These are phyloP conservation scores for Sonneratia caseolaris DNA, from an alignment of 345 rosid species.

Conservation along the genomic window DNA sequence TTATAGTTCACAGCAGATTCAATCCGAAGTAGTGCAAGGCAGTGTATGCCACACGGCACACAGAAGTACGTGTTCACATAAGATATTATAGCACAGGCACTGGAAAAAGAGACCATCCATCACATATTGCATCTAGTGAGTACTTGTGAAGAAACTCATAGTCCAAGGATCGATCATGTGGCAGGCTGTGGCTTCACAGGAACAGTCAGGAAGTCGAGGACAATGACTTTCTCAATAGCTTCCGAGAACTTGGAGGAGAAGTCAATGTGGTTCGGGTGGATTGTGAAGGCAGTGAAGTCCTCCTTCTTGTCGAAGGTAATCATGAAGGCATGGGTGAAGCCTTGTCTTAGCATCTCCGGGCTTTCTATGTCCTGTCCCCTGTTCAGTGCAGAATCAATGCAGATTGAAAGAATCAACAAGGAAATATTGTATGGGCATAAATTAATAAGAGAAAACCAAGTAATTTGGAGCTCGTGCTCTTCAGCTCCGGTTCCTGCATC, in stretches of 20 bases:
- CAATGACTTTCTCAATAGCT: slow-evolving; percentile 63
- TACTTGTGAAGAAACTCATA: too few relatives aligned
- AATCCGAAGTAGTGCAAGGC: neutral
- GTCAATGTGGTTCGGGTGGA: slow-evolving; percentile 64
- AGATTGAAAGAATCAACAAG: neutral
- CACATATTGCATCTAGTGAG: neutral
- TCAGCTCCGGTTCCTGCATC: neutral
- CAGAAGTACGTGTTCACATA: neutral
- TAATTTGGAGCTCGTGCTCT: neutral
- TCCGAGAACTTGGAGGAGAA: slow-evolving; percentile 68
- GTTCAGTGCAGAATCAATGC: neutral
- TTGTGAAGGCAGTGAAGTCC: slow-evolving; percentile 49
- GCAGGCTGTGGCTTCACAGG: slow-evolving; percentile 26
- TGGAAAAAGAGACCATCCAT: neutral
- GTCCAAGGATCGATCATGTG: neutral
- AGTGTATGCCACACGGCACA: neutral
- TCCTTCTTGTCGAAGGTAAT: slow-evolving; percentile 78
- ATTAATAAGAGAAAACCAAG: too few relatives aligned
- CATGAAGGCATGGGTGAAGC: slow-evolving; percentile 71
- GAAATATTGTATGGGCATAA: too few relatives aligned
- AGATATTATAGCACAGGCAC: neutral
- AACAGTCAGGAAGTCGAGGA: slow-evolving; percentile 61
- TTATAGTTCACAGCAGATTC: too few relatives aligned
- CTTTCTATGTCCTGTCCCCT: slow-evolving; percentile 88
- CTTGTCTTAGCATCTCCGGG: slow-evolving; percentile 82